Base-by-base conservation (phyloP, 345 rosid species). In the Toxicodendron radicans region DNA sequence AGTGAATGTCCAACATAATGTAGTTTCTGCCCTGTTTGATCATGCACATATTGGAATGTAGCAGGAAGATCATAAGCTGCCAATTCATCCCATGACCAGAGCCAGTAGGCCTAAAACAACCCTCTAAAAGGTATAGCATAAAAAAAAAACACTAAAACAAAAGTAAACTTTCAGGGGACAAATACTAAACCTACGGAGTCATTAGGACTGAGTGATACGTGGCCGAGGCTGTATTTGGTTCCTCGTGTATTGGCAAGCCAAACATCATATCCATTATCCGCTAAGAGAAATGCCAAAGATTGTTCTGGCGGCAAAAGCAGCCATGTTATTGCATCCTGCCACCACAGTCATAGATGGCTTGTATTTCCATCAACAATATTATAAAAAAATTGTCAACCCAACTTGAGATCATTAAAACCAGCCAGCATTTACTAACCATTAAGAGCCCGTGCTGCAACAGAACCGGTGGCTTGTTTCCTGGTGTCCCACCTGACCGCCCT, bases 71-170 rank as follows among this genome's bases (percentile, higher is more conserved):
- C 93, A 58, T 63, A 80, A 11, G 84, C 73, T 23, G 57, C 85
- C 67, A 85, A 21, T 70, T 84, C 86, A 45, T 89, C 88, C 91
- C 91, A 85, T 0, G 93, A 64, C 91, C 93, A 89, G 23, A 81
- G 65, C 90, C 93, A 87, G 33, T 67, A 87, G 3, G 80, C 83
- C 93, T 89, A 41, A 33, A 54, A 70, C 49, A 57, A 27, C 30
- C 30, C 30, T 27, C 30, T 27, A 1, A 27, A 27, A 1, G 30
- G 2, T 27, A 27, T 27, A 27, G 30, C 30, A 27, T 27, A 27
- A 27, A 27, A 27, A 27, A 24, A 24, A 24, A 24, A 27, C n/a
- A n/a, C n/a, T n/a, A n/a, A n/a, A n/a, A n/a, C n/a, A 27, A 27
- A 27, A 27, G 30, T 2, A 27, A 27, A 27, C 30, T 27, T 27